phyloP scores from a whole-genome alignment of 2,329 filamentous ascomycete genomes.

The Aspergillus novoparasiticus region DNA sequence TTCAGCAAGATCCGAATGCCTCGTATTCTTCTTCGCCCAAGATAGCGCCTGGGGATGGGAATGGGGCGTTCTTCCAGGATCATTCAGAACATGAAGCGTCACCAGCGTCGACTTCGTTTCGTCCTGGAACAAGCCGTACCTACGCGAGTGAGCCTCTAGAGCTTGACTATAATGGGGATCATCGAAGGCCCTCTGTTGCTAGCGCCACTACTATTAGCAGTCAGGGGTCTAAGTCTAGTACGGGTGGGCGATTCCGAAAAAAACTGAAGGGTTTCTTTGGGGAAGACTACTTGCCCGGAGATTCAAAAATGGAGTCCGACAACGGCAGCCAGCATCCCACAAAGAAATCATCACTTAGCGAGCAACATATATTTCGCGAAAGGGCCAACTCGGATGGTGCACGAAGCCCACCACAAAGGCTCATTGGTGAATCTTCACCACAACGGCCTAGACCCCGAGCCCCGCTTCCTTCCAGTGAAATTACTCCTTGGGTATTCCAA shows the following conservation, averaged over 20 bases:
- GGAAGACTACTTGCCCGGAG: conserved; percentile 75
- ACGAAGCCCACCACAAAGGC: conserved; percentile 52
- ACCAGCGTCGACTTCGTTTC: conserved; percentile 72
- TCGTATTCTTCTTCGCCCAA: conserved; percentile 34
- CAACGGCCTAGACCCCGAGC: conserved; percentile 76
- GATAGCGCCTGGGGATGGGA: conserved; percentile 30
- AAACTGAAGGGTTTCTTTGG: conserved; percentile 92
- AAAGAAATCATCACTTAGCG: conserved; percentile 37
- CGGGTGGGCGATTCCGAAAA: conserved; percentile 71
- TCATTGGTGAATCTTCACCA: conserved; percentile 63
- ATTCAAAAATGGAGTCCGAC: conserved; percentile 67
- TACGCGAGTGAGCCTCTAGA: conserved; percentile 64
- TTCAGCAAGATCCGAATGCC: conserved; percentile 31
- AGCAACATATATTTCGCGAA: conserved; percentile 65
- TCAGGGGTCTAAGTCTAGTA: conserved; percentile 73
- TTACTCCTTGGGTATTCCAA: conserved; percentile 97
- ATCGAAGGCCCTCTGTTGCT: conserved; percentile 81
- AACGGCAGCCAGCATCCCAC: conserved; percentile 56
- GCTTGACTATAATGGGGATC: conserved; percentile 65
- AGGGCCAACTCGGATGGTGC: conserved; percentile 82
- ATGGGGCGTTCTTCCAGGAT: conserved; percentile 42
- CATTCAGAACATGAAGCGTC: conserved; percentile 42
- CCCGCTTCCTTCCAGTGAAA: conserved; percentile 85
- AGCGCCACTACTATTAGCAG: conserved; percentile 88
- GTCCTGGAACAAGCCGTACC: conserved; percentile 57